These are phyloP conservation scores for Iris pallida DNA, from an alignment of 116 monocot genomes.

Conservation along the genomic window DNA sequence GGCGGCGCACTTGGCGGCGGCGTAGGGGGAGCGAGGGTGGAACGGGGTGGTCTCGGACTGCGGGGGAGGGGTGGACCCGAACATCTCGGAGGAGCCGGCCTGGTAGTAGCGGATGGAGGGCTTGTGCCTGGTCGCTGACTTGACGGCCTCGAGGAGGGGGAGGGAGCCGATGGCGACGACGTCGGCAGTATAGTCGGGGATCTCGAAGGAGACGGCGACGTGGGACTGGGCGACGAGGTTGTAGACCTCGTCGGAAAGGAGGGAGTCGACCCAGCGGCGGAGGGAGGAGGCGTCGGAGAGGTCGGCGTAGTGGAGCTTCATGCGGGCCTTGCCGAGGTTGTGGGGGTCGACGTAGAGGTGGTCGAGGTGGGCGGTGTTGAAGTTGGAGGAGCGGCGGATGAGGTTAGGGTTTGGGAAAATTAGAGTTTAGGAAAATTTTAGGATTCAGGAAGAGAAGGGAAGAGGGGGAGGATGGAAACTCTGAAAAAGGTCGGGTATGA, in stretches of 20 bases:
- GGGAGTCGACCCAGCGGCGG: slow-evolving; percentile 74
- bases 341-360: slow-evolving; percentile 68
- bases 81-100: slow-evolving; percentile 54
- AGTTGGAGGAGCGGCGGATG: slow-evolving; percentile 53
- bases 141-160: slow-evolving; percentile 44
- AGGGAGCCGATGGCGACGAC: slow-evolving; percentile 46
- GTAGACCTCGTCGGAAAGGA: slow-evolving; percentile 62
- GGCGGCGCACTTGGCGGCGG: slow-evolving; percentile 44
- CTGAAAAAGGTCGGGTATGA: too few relatives aligned
- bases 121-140: slow-evolving; percentile 15
- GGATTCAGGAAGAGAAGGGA: too few relatives aligned
- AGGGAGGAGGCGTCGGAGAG: slow-evolving; percentile 94
- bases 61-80: slow-evolving; percentile 44
- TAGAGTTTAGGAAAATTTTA: too few relatives aligned
- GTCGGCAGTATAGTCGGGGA: slow-evolving; percentile 44
- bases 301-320: slow-evolving; percentile 97
- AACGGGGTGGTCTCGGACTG: slow-evolving; percentile 38
- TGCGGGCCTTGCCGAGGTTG: slow-evolving; percentile 60
- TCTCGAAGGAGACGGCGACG: slow-evolving; percentile 51
- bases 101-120: slow-evolving; percentile 17
- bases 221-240: slow-evolving; percentile 57
- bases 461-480: too few relatives aligned
- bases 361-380: slow-evolving; percentile 47
- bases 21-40: slow-evolving; percentile 51
- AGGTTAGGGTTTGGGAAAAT: too few relatives aligned